Conservation (phyloP, 306 rosid genomes). For the Vigna hirtella region DNA sequence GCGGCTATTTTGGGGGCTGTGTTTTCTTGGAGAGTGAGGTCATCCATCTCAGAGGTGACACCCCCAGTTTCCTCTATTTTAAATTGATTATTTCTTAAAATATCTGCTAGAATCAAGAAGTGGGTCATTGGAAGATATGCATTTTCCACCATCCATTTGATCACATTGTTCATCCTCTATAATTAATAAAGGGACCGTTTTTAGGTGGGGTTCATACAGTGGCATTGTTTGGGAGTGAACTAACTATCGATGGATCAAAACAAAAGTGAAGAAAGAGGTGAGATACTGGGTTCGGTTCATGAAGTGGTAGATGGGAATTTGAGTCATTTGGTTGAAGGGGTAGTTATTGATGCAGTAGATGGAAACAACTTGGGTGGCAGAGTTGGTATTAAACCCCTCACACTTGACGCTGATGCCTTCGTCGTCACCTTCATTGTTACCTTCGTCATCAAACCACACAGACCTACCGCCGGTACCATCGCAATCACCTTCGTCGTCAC, state of each 20-base stretch:
- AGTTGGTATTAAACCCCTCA: not conserved
- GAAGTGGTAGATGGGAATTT: constrained; percentile 50
- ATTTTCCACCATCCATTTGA: constrained; percentile 41
- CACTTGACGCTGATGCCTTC: too few species aligned
- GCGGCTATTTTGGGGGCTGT: too few species aligned
- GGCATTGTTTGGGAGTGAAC: constrained; percentile 41
- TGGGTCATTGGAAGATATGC: not conserved
- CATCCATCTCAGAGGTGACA: too few species aligned
- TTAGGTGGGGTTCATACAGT: constrained; percentile 34
- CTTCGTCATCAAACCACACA: too few species aligned
- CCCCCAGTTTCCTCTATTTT: too few species aligned
- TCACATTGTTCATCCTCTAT: constrained; percentile 50
- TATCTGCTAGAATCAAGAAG: too few species aligned
- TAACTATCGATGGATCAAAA: constrained; percentile 60
- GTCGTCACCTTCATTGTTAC: too few species aligned
- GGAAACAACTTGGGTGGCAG: constrained; percentile 44
- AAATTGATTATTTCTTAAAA: too few species aligned
- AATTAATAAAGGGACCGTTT: not conserved
- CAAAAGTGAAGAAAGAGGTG: constrained; percentile 35
- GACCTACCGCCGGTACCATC: too few species aligned
- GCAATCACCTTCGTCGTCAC: too few species aligned
- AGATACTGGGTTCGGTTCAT: constrained; percentile 53
- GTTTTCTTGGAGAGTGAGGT: too few species aligned
- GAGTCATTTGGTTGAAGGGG: constrained; percentile 49
- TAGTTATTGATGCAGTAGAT: constrained; percentile 49